Evolutionary conservation across 1,284 basidiomycete species (phyloP), one percentile per base, ranked within the genome.

Genomic region (Malassezia japonica): DNA sequence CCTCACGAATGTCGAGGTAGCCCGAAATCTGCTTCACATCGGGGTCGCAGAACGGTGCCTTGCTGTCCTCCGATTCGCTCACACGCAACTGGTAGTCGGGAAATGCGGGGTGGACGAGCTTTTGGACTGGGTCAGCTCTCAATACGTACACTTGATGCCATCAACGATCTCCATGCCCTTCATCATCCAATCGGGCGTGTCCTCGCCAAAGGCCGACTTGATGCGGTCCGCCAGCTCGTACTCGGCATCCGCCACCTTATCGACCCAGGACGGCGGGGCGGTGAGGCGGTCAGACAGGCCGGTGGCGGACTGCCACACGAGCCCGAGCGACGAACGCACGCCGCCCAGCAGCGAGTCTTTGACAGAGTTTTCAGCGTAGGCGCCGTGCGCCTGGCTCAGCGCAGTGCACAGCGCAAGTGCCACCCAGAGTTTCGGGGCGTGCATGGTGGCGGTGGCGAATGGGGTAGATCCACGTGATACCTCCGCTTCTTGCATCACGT

Each of bases 1-100:
- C 82, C 25, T 86, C 81, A 0, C 83, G 81, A 56, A 92, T 82
- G 69, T 94, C 89, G 34, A 95, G 82, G 74, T 91, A 94, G 12
- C 74, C 74, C 40, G 86, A 87, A 67, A 86, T 83, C 71, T 89
- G 86, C 72, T 89, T 81, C 40, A 90, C 87, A 37, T 79, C 77
- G 0, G 84, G 75, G 63, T 92, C 89, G 62, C 89, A 94, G 21
- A 92, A 61, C n/a, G n/a, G n/a, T 42, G 57, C 42, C 16, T 55
- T 36, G 44, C 45, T 49, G 10, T 51, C 28, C 31, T 28, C 21
- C 7, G 7, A 5, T 8, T 40, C 37, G 0, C 81, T 83, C 15
- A 89, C 74, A 59, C 87, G 78, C 13, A 91, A 77, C 50, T 80
- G 78, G 73, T 91, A 82, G 21, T 80, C 71, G 13, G 78, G 75